These are phyloP conservation scores for Gnaphalium uliginosum DNA, from an alignment of 129 eudicot species.

Conservation along the genomic window DNA sequence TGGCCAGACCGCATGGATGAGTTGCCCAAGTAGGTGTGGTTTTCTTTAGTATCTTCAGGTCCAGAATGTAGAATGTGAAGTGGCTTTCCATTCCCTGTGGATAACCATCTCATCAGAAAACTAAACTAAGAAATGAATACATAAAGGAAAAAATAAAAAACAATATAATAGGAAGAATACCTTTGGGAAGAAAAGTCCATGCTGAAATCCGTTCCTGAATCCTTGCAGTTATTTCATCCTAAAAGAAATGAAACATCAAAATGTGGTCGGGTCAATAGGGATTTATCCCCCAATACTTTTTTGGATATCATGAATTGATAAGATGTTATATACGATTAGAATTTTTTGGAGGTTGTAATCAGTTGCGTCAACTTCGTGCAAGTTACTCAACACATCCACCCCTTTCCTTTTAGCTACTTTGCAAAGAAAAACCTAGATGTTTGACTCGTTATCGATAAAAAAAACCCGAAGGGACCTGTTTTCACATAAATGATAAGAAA, in stretches of 20 bases:
- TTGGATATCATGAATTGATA: neutral
- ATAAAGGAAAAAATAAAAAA: slow-evolving; percentile 6
- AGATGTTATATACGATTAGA: too few relatives aligned
- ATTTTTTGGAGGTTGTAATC: neutral
- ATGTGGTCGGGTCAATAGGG: slow-evolving; percentile 6
- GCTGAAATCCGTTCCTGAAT: slow-evolving; percentile 84
- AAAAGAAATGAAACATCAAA: slow-evolving; percentile 16
- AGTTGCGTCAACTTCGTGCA: neutral
- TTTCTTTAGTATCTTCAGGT: slow-evolving; percentile 50
- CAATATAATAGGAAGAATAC: slow-evolving; percentile 34
- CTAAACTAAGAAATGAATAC: slow-evolving; percentile 7
- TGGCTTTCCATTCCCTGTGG: slow-evolving; percentile 60
- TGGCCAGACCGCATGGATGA: slow-evolving; percentile 34
- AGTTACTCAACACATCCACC: neutral
- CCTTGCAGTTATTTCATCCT: slow-evolving; percentile 63
- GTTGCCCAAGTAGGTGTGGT: slow-evolving; percentile 44
- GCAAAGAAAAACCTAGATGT: neutral
- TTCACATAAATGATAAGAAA: neutral
- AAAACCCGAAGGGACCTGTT: too few relatives aligned
- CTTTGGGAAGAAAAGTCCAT: slow-evolving; percentile 90
- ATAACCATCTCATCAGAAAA: neutral
- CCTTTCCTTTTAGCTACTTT: too few relatives aligned
- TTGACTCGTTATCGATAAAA: neutral
- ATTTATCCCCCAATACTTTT: neutral
- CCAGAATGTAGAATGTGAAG: slow-evolving; percentile 49